A percentile compares a stretch with the other conserved stretches of the same genome.
These are phyloP conservation scores for Globisporangium megalacanthum DNA, from an alignment of 352 stramenopile species.

Conservation along the genomic window DNA sequence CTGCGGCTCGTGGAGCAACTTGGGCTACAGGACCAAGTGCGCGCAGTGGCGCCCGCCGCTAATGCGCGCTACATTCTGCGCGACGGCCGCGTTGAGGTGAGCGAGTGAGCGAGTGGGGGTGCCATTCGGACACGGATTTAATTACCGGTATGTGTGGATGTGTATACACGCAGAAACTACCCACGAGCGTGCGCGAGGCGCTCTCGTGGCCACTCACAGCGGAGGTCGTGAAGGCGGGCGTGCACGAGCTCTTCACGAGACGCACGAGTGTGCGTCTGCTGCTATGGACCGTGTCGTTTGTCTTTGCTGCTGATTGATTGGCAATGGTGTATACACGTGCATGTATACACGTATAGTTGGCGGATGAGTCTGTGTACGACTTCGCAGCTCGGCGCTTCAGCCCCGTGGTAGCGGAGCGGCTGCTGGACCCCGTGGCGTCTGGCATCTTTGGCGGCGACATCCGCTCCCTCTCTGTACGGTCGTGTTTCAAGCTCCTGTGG, in stretches of 20 bases:
- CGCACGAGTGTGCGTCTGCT: conserved; percentile 14
- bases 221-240: conserved; percentile 43
- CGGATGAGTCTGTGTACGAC: conserved; percentile 81
- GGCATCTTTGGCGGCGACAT: conserved; percentile 89
- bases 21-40: conserved; percentile 54
- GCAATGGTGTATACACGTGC: not conserved
- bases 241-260: conserved; percentile 60
- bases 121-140: too few relatives aligned
- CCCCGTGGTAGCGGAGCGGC: conserved; percentile 62
- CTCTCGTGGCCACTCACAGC: conserved; percentile 59
- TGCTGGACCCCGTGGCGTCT: conserved; percentile 76
- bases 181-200: conserved; percentile 42
- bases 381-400: conserved; percentile 77
- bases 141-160: not conserved
- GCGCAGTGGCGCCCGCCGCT: conserved; percentile 49
- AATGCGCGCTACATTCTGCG: conserved; percentile 75
- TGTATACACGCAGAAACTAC: conserved; percentile 45
- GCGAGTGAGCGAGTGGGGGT: not conserved
- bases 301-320: not conserved
- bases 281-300: not conserved
- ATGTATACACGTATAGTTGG: conserved; percentile 10
- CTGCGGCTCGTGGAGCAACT: conserved; percentile 80
- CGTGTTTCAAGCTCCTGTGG: conserved; percentile 74
- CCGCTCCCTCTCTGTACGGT: conserved; percentile 62
- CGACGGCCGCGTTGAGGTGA: conserved; percentile 59